A percentile compares a stretch with the other conserved stretches of the same genome.
phyloP scores from a whole-genome alignment of 2,329 filamentous ascomycete species.

The Claviceps sp. region DNA sequence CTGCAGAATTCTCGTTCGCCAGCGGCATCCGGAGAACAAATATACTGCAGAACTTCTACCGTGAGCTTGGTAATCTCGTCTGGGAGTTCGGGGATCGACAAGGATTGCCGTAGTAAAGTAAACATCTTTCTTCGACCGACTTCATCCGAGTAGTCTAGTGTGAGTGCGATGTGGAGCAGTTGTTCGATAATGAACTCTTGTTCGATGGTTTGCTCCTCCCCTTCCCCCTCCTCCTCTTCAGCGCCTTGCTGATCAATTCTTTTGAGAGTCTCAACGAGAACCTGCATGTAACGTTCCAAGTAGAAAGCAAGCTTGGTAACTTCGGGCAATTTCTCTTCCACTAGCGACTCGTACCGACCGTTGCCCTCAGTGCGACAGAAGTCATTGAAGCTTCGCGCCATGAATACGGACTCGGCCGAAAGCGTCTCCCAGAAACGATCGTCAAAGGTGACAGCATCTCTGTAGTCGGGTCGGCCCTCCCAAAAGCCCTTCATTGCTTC shows the following conservation, averaged over 20 bases:
- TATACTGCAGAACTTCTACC: slow-evolving; percentile 66
- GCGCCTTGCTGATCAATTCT: slow-evolving; percentile 40
- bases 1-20: slow-evolving; percentile 76
- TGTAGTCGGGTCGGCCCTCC: slow-evolving; percentile 78
- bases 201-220: slow-evolving; percentile 75
- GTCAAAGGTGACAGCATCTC: slow-evolving; percentile 57
- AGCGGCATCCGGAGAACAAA: slow-evolving; percentile 61
- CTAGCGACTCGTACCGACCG: slow-evolving; percentile 57
- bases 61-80: slow-evolving; percentile 86
- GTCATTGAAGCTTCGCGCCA: slow-evolving; percentile 86
- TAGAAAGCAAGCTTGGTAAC: slow-evolving; percentile 84
- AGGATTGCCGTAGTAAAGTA: slow-evolving; percentile 67
- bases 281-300: slow-evolving; percentile 65
- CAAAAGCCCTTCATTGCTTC: slow-evolving; percentile 96
- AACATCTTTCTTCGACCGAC: slow-evolving; percentile 95
- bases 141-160: slow-evolving; percentile 94
- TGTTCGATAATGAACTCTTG: slow-evolving; percentile 95
- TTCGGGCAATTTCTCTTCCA: slow-evolving; percentile 91
- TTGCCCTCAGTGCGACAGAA: slow-evolving; percentile 69
- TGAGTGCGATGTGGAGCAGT: slow-evolving; percentile 79
- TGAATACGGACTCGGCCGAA: slow-evolving; percentile 75
- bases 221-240: slow-evolving; percentile 39
- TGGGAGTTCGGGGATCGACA: slow-evolving; percentile 76
- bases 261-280: slow-evolving; percentile 50
- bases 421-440: slow-evolving; percentile 70